Evolutionary conservation across 139 green algal genomes (phyloP), one percentile per base, ranked within the genome.

Genomic region (Coelastrella sp.): DNA sequence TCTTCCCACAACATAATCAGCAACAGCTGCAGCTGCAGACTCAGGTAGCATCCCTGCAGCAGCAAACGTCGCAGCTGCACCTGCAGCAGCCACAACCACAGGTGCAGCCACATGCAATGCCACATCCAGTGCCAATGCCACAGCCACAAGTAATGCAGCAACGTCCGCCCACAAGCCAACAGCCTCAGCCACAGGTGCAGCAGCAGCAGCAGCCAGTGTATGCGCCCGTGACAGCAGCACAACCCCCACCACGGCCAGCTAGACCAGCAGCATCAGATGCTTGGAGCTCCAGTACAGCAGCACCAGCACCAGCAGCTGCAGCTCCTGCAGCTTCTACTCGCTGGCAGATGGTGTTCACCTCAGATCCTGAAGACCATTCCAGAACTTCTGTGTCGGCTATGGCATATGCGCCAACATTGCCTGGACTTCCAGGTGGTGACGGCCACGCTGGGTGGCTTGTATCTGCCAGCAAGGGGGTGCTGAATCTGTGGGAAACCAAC

Each of bases 401-500:
- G 73, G 65, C 65, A 6, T 93, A 87, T 61, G 61, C 81, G 7
- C 66, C 72, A 8, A 57, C 80, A 27, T 72, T 96, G 15, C 72
- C 92, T 4, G 93, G 93, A 11, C 91, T 97, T 65, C 90, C 92
- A 68, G 91, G 92, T 27, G 94, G 93, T 22, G 93, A 95, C 76
- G 94, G 95, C 49, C 93, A 96, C 76, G 94, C 80, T 14, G 94
- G 94, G 27, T 96, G 93, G 94, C 90, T 95, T 14, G 82, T 88
- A 49, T 81, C 84, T 57, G 49, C 35, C 61, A 88, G 84, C 84
- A 75, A 88, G 84, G 84, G 86, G 0, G 25, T 96, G 81, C 93
- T 97, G 58, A 97, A 97, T 89, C 90, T 97, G 83, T 97, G 94
- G 94, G 94, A 96, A 78, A 94, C 91, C 88, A 94, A 81, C 68